Evolutionary conservation across 495 filamentous ascomycete species (phyloP).

Genomic region (Aspergillus steynii): DNA sequence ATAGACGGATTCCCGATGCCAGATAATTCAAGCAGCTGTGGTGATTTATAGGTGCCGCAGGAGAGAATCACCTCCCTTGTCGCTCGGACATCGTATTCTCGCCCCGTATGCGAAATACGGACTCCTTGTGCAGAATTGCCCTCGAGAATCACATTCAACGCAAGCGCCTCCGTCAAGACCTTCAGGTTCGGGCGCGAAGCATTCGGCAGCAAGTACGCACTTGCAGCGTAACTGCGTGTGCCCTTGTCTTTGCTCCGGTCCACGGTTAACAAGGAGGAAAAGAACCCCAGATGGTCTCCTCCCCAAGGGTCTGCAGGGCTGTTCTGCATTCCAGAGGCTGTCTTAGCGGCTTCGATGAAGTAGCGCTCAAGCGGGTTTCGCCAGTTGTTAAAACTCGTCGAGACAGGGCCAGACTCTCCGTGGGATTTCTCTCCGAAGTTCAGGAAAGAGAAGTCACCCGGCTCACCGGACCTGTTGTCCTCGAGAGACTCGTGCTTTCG

Average conservation of each 20-base stretch:
- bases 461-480: conserved; percentile 1
- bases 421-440: conserved; percentile 24
- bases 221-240: conserved; percentile 53
- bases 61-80: conserved; percentile 55
- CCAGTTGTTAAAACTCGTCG: conserved; percentile 32
- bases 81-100: conserved; percentile 44
- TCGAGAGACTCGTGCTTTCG: conserved; percentile 22
- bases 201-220: conserved; percentile 28
- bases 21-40: conserved; percentile 58
- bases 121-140: conserved; percentile 33
- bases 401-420: conserved; percentile 29
- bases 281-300: conserved; percentile 38
- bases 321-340: conserved; percentile 16
- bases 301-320: conserved; percentile 34
- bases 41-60: conserved; percentile 51
- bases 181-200: conserved; percentile 26
- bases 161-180: conserved; percentile 32
- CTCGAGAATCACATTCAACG: conserved; percentile 26
- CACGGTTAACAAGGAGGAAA: conserved; percentile 35
- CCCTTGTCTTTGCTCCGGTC: conserved; percentile 42
- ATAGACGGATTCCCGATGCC: conserved; percentile 48
- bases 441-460: conserved; percentile 1
- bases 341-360: conserved; percentile 28
- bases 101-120: conserved; percentile 32
- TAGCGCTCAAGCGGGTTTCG: conserved; percentile 25